Evolutionary conservation across 257 asterid genomes (phyloP).

Genomic region (Jacaranda copaia): DNA sequence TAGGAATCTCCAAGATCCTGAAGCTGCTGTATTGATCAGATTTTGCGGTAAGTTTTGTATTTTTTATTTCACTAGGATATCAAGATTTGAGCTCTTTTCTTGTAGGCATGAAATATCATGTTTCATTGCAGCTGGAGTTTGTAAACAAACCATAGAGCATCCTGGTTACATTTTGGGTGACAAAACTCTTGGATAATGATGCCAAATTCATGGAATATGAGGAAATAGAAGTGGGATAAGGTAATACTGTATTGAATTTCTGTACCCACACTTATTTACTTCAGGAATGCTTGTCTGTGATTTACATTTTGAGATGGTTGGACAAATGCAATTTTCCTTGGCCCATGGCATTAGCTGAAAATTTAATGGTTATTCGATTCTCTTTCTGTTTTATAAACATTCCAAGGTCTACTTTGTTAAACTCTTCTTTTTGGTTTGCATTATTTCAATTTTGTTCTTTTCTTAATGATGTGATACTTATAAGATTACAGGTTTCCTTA

Average conservation of each 20-base stretch:
- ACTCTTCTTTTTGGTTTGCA: slow-evolving; percentile 9
- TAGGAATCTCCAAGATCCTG: slow-evolving; percentile 9
- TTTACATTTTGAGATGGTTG: slow-evolving; percentile 18
- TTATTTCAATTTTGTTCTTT: slow-evolving; percentile 17
- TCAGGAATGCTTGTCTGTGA: slow-evolving; percentile 2
- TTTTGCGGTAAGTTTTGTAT: neutral
- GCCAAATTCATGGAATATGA: slow-evolving; percentile 93
- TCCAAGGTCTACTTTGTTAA: slow-evolving; percentile 17
- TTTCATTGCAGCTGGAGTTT: slow-evolving; percentile 82
- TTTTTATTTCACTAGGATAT: slow-evolving; percentile 19
- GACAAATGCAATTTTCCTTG: neutral
- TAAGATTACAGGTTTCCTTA: slow-evolving; percentile 29
- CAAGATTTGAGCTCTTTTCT: slow-evolving; percentile 19
- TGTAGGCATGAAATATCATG: slow-evolving; percentile 31
- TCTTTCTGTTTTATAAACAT: neutral
- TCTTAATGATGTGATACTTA: slow-evolving; percentile 20
- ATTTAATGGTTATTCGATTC: slow-evolving; percentile 16
- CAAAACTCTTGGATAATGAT: slow-evolving; percentile 88
- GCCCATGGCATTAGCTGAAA: neutral
- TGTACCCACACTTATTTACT: slow-evolving; percentile 20
- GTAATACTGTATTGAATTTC: slow-evolving; percentile 45
- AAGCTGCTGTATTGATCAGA: slow-evolving; percentile 25
- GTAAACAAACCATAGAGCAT: slow-evolving; percentile 93
- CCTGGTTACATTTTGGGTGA: slow-evolving; percentile 99
- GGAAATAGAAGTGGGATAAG: slow-evolving; percentile 93